Base-by-base conservation (phyloP, 2,329 filamentous ascomycete genomes). In the Pseudogymnoascus sp. region DNA sequence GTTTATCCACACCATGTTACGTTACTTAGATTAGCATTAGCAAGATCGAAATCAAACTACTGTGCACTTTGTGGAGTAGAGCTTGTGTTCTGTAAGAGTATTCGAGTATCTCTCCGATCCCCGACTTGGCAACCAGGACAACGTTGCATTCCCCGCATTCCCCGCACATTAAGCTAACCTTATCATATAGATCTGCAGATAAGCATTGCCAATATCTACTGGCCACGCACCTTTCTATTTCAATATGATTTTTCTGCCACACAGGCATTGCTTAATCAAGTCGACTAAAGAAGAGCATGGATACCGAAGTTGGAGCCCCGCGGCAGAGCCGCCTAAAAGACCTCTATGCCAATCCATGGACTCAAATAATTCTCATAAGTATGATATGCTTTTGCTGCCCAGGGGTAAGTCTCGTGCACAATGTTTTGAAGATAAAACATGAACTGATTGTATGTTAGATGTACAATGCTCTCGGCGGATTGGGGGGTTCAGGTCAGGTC, bases 351-450 rank as follows among this genome's bases (percentile, higher is more conserved):
- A 70, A 78, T 63, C 74, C 75, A 12, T 80, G 77, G 77, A 75
- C 75, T 41, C 77, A 80, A 66, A 77, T 80, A 57, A 25, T 77
- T 2, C 70, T 80, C 58, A 79, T 80, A 61, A 77, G 75, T 67
- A 71, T 79, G 58, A 79, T 80, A 59, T 79, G 76, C 64, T 79
- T 80, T 65, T 80, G 77, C 60, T 73, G 76, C 35, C 77, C 76
- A 5, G 75, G 75, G 12, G 75, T 76, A 69, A 58, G 76, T 73
- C 3, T 8, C 28, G 60, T 67, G 30, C 38, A 65, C 58, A 0
- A 25, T 3, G 22, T 61, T 33, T 33, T 6, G 3, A n/a, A 33
- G 22, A 9, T 20, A 41, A 20, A 22, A 33, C 14, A 12, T 12
- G 43, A 38, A 36, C 22, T 60, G 22, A 25, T 38, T 30, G 1